A percentile compares a stretch with the other conserved stretches of the same genome.
These are phyloP conservation scores for Penicillium capsulatum DNA, from an alignment of 2,329 filamentous ascomycete genomes.

Conservation along the genomic window DNA sequence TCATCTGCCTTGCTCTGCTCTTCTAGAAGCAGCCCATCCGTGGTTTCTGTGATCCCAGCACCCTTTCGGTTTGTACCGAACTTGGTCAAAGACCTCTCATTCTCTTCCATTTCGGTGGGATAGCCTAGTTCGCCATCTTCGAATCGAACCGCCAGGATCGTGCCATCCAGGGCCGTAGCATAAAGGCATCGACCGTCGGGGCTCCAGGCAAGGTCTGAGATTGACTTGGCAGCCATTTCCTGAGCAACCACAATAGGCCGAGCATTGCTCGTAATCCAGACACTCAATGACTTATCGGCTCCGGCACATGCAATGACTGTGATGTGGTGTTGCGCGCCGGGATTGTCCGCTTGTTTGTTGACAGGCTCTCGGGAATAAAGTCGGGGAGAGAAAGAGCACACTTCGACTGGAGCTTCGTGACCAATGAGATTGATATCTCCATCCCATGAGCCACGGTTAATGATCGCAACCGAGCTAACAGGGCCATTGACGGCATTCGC, in stretches of 20 bases:
- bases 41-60: constrained; percentile 86
- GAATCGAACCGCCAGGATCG: constrained; percentile 77
- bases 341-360: constrained; percentile 43
- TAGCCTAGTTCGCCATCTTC: constrained; percentile 84
- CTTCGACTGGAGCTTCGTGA: constrained; percentile 93
- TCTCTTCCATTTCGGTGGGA: constrained; percentile 80
- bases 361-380: constrained; percentile 71
- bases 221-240: constrained; percentile 83
- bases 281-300: constrained; percentile 90
- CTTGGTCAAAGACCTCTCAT: constrained; percentile 86
- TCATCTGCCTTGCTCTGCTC: constrained; percentile 90
- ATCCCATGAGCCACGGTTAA: constrained; percentile 88
- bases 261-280: constrained; percentile 97
- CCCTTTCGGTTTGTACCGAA: constrained; percentile 84
- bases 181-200: constrained; percentile 86
- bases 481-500: constrained; percentile 96
- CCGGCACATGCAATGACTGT: constrained; percentile 96
- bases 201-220: constrained; percentile 90
- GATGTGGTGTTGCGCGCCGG: constrained; percentile 54
- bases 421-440: constrained; percentile 96
- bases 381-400: constrained; percentile 92
- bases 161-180: constrained; percentile 82
- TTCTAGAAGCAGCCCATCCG: constrained; percentile 81
- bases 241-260: constrained; percentile 85
- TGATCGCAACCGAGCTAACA: constrained; percentile 93